Conservation (phyloP, 805 yeast genomes). For the Candida orba region DNA sequence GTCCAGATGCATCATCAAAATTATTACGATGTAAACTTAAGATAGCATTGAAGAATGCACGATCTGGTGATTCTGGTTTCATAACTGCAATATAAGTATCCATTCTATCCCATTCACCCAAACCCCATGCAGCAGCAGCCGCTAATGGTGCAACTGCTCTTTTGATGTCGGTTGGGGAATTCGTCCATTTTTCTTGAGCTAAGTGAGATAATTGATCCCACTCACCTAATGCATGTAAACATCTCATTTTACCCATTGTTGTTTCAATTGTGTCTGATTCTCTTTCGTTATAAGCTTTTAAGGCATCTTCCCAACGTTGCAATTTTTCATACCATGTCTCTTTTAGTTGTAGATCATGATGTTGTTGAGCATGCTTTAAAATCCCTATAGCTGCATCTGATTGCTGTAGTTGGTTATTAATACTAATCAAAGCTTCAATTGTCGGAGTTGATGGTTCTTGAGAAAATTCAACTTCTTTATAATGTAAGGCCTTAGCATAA, state of each 20-base stretch:
- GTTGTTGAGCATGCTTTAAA: conserved; percentile 86
- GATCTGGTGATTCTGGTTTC: conserved; percentile 89
- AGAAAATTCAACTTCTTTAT: conserved; percentile 89
- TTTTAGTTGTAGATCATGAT: conserved; percentile 82
- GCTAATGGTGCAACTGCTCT: conserved; percentile 93
- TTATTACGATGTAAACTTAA: conserved; percentile 78
- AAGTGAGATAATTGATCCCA: conserved; percentile 89
- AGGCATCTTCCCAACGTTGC: conserved; percentile 97
- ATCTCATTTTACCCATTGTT: conserved; percentile 96
- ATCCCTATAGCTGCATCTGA: conserved; percentile 98
- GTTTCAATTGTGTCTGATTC: conserved; percentile 74
- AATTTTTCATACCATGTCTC: conserved; percentile 98
- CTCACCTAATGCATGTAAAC: conserved; percentile 96
- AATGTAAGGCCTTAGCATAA: conserved; percentile 93
- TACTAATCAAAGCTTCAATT: conserved; percentile 84
- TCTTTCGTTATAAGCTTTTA: conserved; percentile 80
- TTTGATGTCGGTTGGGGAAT: conserved; percentile 62
- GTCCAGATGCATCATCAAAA: conserved; percentile 71
- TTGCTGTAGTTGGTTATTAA: conserved; percentile 91
- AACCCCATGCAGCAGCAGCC: conserved; percentile 98
- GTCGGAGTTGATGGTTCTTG: conserved; percentile 90
- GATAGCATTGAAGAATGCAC: conserved; percentile 91
- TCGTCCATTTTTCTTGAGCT: conserved; percentile 81
- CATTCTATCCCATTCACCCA: conserved; percentile 95
- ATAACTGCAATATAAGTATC: conserved; percentile 84